phyloP scores from a whole-genome alignment of 2,329 filamentous ascomycete genomes.

The Verticillium klebahnii region DNA sequence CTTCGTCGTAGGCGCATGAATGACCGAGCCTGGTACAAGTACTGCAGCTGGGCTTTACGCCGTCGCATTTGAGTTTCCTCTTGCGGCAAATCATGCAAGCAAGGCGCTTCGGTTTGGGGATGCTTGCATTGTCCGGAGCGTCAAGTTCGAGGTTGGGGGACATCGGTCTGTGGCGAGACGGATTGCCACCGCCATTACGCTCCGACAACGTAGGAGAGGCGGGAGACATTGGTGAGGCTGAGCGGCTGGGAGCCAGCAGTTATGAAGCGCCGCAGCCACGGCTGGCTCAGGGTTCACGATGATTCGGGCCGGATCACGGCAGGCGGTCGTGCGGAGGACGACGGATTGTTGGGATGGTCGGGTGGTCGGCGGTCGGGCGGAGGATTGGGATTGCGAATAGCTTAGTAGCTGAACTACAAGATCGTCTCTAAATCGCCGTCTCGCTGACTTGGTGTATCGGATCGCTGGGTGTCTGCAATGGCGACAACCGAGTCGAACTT shows the following conservation, averaged over 20 bases:
- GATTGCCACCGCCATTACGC: conserved; percentile 8
- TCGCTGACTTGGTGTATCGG: neutral
- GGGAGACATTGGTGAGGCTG: conserved; percentile 10
- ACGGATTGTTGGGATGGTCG: neutral
- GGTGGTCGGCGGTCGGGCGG: neutral
- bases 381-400: neutral
- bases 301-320: neutral
- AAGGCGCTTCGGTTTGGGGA: conserved; percentile 84
- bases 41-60: conserved; percentile 76
- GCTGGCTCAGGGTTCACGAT: neutral
- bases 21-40: conserved; percentile 86
- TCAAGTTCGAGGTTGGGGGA: conserved; percentile 14
- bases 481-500: neutral
- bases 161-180: neutral
- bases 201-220: conserved; percentile 14
- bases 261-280: neutral
- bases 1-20: conserved; percentile 85
- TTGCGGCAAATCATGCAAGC: conserved; percentile 93
- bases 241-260: neutral
- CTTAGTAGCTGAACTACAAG: neutral
- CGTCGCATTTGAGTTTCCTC: conserved; percentile 88
- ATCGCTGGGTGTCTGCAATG: neutral
- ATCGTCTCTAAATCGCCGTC: neutral
- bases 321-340: neutral
- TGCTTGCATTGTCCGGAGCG: conserved; percentile 46